A percentile compares a stretch with the other conserved stretches of the same genome.
phyloP scores from a whole-genome alignment of 2,329 filamentous ascomycete species.

The Trichoderma brevicompactum region DNA sequence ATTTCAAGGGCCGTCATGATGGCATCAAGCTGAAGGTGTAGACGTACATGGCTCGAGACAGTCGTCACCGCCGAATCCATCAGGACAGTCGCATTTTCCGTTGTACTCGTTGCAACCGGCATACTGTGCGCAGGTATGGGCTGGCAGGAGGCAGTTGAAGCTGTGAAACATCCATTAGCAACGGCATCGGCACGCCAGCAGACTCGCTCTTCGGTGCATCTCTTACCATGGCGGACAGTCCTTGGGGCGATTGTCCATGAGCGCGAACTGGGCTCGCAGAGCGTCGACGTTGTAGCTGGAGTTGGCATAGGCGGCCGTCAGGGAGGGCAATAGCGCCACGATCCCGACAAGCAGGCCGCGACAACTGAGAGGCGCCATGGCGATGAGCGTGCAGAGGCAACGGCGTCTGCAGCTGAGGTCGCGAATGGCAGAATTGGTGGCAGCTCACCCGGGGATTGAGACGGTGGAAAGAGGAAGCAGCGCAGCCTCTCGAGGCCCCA shows the following conservation, averaged over 20 bases:
- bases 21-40: constrained; percentile 2
- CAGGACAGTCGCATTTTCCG: constrained; percentile 89
- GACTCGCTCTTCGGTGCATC: neutral
- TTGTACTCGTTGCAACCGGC: constrained; percentile 86
- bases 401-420: constrained; percentile 27
- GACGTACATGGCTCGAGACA: constrained; percentile 77
- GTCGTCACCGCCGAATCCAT: constrained; percentile 92
- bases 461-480: constrained; percentile 15
- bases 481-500: neutral
- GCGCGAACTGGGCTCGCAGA: constrained; percentile 67
- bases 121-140: constrained; percentile 89
- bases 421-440: constrained; percentile 6
- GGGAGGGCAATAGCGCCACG: constrained; percentile 47
- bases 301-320: constrained; percentile 47
- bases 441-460: neutral
- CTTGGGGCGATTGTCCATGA: constrained; percentile 74
- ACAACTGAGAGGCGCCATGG: constrained; percentile 47
- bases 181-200: neutral
- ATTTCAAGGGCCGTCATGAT: neutral
- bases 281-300: constrained; percentile 65
- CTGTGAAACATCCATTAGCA: constrained; percentile 51
- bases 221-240: constrained; percentile 78
- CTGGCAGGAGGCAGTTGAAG: constrained; percentile 97
- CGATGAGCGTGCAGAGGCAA: constrained; percentile 33
- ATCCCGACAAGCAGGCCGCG: constrained; percentile 47